Evolutionary conservation across 495 filamentous ascomycete genomes (phyloP), one percentile per base, ranked within the genome.

Genomic region (Xylaria cubensis): DNA sequence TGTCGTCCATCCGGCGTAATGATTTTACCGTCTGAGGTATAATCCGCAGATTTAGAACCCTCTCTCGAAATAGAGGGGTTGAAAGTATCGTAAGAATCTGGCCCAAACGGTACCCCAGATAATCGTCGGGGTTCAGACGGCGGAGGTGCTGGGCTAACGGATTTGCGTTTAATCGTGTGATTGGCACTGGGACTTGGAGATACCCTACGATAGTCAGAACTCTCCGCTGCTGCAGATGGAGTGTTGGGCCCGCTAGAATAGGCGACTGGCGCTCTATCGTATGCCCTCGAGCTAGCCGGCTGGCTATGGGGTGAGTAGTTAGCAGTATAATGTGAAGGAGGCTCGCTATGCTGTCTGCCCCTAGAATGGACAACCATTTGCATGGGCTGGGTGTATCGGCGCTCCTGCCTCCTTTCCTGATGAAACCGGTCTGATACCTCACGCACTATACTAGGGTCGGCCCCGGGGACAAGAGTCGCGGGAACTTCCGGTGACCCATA

Each of bases 1-100:
- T 95, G 91, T 41, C 93, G 88, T 17, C 96, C 97, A 80, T 96
- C 91, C 69, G 92, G 90, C 0, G 91, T 93, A 67, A 94, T 91
- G 64, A 98, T 95, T 74, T 90, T 90, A 26, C 84, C 86, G 24
- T 81, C 82, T 1, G 80, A 80, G 51, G 79, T 77, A 64, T 82
- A 86, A 63, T 84, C 81, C 3, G 74, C 67, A 4, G 72, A 67
- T 6, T 73, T 70, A 0, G 72, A 51, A 2, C 64, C 80, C 21
- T 79, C 73, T n/a, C 74, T 71, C 4, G 84, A 78, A 1, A 80
- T 74, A 8, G 70, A 55, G 0, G 93, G 92, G 74, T 95, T 95
- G 77, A 93, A 85, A 1, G 86, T 85, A 67, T 94, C 89, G 78
- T 93, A 98, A 19, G 92, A 93, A 77, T 98, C 96, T 0, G 97